Base-by-base conservation (phyloP, 2,329 filamentous ascomycete genomes). In the Ophiocordyceps camponoti-leonardi region DNA sequence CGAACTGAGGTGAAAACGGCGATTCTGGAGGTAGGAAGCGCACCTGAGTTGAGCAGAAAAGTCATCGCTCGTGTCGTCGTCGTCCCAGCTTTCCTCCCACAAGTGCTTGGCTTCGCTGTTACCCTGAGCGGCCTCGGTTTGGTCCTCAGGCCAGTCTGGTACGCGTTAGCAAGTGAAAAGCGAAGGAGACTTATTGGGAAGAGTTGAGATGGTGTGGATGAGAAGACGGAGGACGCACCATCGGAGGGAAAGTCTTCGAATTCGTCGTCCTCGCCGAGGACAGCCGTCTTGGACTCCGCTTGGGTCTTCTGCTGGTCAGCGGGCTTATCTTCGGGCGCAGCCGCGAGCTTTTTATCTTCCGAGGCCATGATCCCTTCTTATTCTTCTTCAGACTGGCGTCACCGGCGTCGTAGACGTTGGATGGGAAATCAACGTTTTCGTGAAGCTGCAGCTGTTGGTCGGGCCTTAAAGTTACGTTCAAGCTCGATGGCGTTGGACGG, bases 81-180 rank as follows among this genome's bases (percentile, higher is more conserved):
- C 92, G 60, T 98, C 92, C 92, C 92, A 98, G 72, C 87, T 95
- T 73, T 98, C 92, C 67, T 98, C 92, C 92, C 92, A 98, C 46
- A 98, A 71, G 68, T 96, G 88, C 62, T 75, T 68, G 51, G 70
- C 72, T 49, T 80, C 77, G 58, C 80, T 81, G 54, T 69, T 77
- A 49, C 72, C 78, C 57, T 75, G 72, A 47, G 83, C 83, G 46
- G 81, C 82, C 61, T 95, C 86, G 49, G 86, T 86, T 60, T 94
- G 88, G 60, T 94, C 86, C 63, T 87, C 81, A 45, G 81, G 73
- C 92, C 92, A 98, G 67, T 96, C 92, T 94, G 30, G 13, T 37
- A 12, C 8, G 35, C 20, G 6, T 39, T 20, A 18, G n/a, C 35
- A 20, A 19, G 35, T 35, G 14, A 35, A 18, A 2, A 35, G 3